Evolutionary conservation across 805 yeast species (phyloP).

Genomic region (Blastobotrys attinorum): DNA sequence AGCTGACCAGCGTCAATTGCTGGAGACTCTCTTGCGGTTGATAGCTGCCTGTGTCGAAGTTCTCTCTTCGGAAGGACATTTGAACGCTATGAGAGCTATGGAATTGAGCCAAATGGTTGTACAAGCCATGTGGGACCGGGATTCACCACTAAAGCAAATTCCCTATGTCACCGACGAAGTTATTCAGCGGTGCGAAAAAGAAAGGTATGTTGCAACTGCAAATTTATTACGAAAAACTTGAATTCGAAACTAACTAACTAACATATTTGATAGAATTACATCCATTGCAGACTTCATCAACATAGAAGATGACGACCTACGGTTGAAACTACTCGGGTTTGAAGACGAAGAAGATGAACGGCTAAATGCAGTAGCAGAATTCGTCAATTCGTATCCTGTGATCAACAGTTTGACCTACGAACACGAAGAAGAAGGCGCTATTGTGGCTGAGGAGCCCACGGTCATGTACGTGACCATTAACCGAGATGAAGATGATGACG

Average conservation of each 20-base stretch:
- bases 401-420: slow-evolving; percentile 48
- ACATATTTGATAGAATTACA: slow-evolving; percentile 38
- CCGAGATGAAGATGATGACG: slow-evolving; percentile 57
- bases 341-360: slow-evolving; percentile 31
- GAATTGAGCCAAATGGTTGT: slow-evolving; percentile 82
- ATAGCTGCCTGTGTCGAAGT: slow-evolving; percentile 67
- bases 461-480: slow-evolving; percentile 33
- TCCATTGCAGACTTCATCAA: slow-evolving; percentile 73
- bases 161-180: slow-evolving; percentile 54
- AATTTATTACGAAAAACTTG: neutral
- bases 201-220: slow-evolving; percentile 14
- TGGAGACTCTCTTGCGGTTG: slow-evolving; percentile 43
- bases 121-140: slow-evolving; percentile 81
- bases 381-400: slow-evolving; percentile 86
- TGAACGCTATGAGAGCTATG: slow-evolving; percentile 75
- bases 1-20: slow-evolving; percentile 46
- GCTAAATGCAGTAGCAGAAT: slow-evolving; percentile 65
- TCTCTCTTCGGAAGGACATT: slow-evolving; percentile 68
- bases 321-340: slow-evolving; percentile 54
- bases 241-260: neutral
- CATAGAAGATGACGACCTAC: slow-evolving; percentile 56
- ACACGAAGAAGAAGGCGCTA: slow-evolving; percentile 32
- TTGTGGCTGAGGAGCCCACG: slow-evolving; percentile 43
- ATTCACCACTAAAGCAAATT: slow-evolving; percentile 69
- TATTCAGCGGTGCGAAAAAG: slow-evolving; percentile 45